Base-by-base conservation (phyloP, 2,329 filamentous ascomycete genomes). In the Talaromyces sp. region DNA sequence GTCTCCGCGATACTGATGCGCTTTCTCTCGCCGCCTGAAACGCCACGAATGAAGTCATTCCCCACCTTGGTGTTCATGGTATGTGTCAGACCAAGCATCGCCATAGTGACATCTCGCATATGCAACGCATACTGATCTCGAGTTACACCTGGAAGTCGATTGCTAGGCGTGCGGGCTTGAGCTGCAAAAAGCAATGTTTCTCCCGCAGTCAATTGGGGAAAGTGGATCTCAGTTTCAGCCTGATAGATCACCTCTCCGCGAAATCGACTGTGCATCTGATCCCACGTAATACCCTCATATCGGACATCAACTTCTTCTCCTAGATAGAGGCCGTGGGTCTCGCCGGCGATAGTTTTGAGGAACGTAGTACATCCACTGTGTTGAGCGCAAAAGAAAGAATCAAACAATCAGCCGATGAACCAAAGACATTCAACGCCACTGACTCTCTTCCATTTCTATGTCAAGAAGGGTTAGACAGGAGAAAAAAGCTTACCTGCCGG, bases 211-310 rank as follows among this genome's bases (percentile, higher is more conserved):
- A 93, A 74, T 74, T 86, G 83, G 11, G 89, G 88, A 66, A 92
- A 92, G 72, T 92, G 89, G 4, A 89, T 86, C 67, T 94, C 90
- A 24, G 89, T 86, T 71, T 93, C 90, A 47, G 88, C 88, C 1
- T 89, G 91, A 74, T 93, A 94, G 69, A 93, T 91, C 57, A 88
- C 88, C 72, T 94, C 90, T 58, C 90, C 90, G n/a, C 89, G 86
- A 73, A 92, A 91, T 2, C 77, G 78, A 11, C 82, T 83, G 74
- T 90, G 85, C 88, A 93, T 92, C 64, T 90, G 82, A 63, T 89
- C 75, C 50, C 88, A 81, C 11, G 83, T 77, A 64, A 75, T 70
- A 22, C 74, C 75, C 49, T 94, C 88, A 67, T 95, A 96, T 74
- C 95, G 93, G 67, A 96, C 85, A 57, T 89, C 85, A 0, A 88